A percentile compares a stretch with the other conserved stretches of the same genome.
Evolutionary conservation across 2,329 filamentous ascomycete species (phyloP).

Genomic region (Trichoderma aggressivum): DNA sequence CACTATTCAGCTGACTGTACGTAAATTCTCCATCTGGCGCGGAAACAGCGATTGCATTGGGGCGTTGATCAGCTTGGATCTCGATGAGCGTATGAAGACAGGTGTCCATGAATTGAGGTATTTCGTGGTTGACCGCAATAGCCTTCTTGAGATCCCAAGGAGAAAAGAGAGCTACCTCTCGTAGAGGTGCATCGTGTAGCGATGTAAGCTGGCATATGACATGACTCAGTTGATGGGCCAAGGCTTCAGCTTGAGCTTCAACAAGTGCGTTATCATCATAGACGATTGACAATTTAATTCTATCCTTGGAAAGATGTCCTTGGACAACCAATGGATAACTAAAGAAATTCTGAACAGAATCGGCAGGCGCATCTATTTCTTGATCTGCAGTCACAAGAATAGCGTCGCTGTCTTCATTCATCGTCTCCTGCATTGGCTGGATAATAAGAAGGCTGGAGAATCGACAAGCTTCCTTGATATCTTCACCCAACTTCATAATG

Average conservation of each 20-base stretch:
- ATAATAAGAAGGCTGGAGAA: constrained; percentile 23
- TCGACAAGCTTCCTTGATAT: constrained; percentile 18
- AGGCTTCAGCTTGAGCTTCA: neutral
- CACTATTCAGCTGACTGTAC: constrained; percentile 33
- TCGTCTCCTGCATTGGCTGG: neutral
- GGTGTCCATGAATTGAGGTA: neutral
- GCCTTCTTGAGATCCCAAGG: neutral
- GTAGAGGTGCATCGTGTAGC: neutral
- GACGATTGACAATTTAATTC: neutral
- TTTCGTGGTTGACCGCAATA: neutral
- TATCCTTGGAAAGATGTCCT: neutral
- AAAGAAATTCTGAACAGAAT: neutral
- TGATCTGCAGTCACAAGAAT: neutral
- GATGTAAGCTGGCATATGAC: neutral
- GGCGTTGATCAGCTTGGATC: neutral
- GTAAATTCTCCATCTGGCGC: constrained; percentile 32
- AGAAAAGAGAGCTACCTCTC: neutral
- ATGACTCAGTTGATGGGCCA: neutral
- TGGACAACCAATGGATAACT: constrained; percentile 7
- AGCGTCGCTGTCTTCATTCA: neutral
- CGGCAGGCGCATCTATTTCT: neutral
- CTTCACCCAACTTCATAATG: constrained; percentile 19
- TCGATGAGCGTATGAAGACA: constrained; percentile 11
- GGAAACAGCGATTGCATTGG: neutral
- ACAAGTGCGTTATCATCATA: neutral